A percentile compares a stretch with the other conserved stretches of the same genome.
These are phyloP conservation scores for Metschnikowia amazonensis DNA, from an alignment of 805 yeast genomes.

Conservation along the genomic window DNA sequence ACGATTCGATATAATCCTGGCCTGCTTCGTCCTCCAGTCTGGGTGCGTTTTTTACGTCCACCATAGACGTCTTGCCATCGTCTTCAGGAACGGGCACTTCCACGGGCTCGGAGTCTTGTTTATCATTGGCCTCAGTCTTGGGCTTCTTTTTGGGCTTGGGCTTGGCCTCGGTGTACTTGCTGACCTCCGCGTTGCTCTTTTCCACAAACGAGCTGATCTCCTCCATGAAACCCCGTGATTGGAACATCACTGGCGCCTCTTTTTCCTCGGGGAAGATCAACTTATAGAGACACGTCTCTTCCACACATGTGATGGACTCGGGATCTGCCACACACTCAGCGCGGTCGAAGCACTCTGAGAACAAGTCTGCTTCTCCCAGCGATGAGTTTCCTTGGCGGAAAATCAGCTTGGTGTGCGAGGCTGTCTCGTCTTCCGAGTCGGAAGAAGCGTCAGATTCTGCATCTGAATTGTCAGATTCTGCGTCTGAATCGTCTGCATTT, in stretches of 20 bases:
- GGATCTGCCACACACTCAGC: not conserved
- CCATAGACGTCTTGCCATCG: not conserved
- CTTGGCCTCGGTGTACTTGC: not conserved
- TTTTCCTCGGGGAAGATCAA: slow-evolving; percentile 3
- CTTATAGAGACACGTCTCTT: not conserved
- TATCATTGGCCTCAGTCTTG: too few relatives aligned
- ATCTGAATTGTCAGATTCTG: too few relatives aligned
- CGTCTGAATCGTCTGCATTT: not conserved
- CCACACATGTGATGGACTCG: not conserved
- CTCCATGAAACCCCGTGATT: not conserved
- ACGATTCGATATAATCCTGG: slow-evolving; percentile 3
- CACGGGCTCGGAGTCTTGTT: not conserved
- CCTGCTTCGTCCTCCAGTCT: not conserved
- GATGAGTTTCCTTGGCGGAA: not conserved
- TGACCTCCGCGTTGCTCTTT: not conserved
- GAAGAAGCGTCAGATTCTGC: not conserved
- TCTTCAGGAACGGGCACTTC: not conserved
- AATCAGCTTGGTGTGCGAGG: not conserved
- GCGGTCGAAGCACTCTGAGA: slow-evolving; percentile 4
- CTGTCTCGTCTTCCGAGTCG: slow-evolving; percentile 6
- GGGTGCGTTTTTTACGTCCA: not conserved
- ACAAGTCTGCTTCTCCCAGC: not conserved
- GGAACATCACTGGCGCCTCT: not conserved
- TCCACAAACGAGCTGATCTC: slow-evolving; percentile 1
- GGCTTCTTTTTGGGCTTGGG: too few relatives aligned